These are phyloP conservation scores for Chloromonas sp. DNA, from an alignment of 163 green algal species.

Conservation along the genomic window DNA sequence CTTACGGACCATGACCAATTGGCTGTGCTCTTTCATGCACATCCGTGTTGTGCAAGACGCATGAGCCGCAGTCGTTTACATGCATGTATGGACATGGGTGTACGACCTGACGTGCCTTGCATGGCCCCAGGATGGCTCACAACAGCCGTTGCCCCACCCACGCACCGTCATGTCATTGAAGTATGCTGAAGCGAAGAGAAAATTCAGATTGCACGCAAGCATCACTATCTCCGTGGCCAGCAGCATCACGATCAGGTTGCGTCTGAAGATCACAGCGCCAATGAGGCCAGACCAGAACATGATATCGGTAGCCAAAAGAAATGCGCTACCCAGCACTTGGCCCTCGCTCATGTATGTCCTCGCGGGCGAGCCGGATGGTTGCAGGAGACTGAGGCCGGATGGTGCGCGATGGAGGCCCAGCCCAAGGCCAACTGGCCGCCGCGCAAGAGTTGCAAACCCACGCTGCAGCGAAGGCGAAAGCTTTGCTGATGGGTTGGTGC, in stretches of 20 bases:
- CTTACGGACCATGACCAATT: too few species aligned
- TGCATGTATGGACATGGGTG: too few species aligned
- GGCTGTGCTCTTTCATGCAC: background rate
- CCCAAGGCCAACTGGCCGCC: background rate
- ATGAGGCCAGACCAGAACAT: slow-evolving; percentile 47
- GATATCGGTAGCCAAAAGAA: slow-evolving; percentile 22
- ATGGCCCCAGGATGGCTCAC: too few species aligned
- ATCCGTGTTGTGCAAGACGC: background rate
- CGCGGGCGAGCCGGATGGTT: background rate
- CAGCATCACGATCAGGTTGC: slow-evolving; percentile 44
- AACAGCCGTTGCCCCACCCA: background rate
- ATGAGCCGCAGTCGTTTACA: too few species aligned
- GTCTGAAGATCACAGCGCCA: slow-evolving; percentile 34
- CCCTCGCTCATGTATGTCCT: background rate
- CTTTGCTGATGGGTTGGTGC: too few species aligned
- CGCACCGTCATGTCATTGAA: slow-evolving; percentile 40
- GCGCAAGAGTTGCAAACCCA: too few species aligned
- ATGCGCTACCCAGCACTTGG: slow-evolving; percentile 5
- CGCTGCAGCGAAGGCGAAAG: too few species aligned
- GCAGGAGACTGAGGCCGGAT: background rate
- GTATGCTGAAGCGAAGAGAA: slow-evolving; percentile 38
- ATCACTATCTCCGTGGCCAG: slow-evolving; percentile 40
- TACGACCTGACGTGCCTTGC: too few species aligned
- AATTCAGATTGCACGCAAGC: slow-evolving; percentile 49
- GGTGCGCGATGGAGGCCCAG: background rate